phyloP scores from a whole-genome alignment of 1,139 yeast species.

The Debaryomyces robertsiae region DNA sequence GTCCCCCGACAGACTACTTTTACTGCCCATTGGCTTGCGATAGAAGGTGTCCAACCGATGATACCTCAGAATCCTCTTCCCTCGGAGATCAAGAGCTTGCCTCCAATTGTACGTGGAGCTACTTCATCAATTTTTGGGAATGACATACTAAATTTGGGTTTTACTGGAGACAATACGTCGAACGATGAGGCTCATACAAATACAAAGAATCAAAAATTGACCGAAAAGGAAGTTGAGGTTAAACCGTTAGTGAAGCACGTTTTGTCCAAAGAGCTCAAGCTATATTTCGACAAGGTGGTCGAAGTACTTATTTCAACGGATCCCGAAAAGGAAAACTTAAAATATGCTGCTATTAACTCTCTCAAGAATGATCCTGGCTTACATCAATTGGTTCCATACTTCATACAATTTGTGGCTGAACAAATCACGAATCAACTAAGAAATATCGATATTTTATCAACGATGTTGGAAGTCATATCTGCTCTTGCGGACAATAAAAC shows the following conservation, averaged over 20 bases:
- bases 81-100: slow-evolving; percentile 65
- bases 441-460: slow-evolving; percentile 70
- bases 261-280: slow-evolving; percentile 87
- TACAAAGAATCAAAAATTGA: slow-evolving; percentile 30
- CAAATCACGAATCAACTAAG: slow-evolving; percentile 88
- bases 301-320: slow-evolving; percentile 70
- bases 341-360: slow-evolving; percentile 80
- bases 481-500: slow-evolving; percentile 84
- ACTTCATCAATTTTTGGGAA: slow-evolving; percentile 51
- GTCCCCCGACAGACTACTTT: slow-evolving; percentile 91
- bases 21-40: slow-evolving; percentile 98
- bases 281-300: slow-evolving; percentile 89
- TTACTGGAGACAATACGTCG: slow-evolving; percentile 20
- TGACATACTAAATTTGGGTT: slow-evolving; percentile 37
- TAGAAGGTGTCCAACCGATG: slow-evolving; percentile 98
- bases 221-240: slow-evolving; percentile 68
- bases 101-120: slow-evolving; percentile 73
- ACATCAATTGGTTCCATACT: slow-evolving; percentile 95
- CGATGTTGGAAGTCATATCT: slow-evolving; percentile 88
- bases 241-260: slow-evolving; percentile 97
- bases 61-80: slow-evolving; percentile 95
- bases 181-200: slow-evolving; percentile 21
- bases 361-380: slow-evolving; percentile 91
- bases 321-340: slow-evolving; percentile 59
- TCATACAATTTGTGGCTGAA: slow-evolving; percentile 94